Conservation (phyloP, 768 basidiomycete species). For the Tulasnella sp. region DNA sequence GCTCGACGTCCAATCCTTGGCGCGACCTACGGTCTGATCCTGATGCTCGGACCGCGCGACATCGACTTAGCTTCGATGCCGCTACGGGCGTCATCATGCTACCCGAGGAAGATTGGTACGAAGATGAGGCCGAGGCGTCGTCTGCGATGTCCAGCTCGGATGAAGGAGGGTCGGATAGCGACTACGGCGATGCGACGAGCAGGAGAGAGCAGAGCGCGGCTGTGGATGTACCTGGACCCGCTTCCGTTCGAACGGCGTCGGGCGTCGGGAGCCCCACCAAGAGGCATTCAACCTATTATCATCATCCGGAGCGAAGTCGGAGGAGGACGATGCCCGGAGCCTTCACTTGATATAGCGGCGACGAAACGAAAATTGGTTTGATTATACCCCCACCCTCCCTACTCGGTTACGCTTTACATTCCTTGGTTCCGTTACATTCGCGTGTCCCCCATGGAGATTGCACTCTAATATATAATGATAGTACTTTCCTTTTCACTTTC, state of each 20-base stretch:
- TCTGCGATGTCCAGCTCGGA: slow-evolving; percentile 48
- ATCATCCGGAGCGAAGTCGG: slow-evolving; percentile 68
- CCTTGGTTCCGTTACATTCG: background rate
- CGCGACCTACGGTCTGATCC: slow-evolving; percentile 47
- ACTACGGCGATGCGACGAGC: slow-evolving; percentile 13
- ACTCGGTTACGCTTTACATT: background rate
- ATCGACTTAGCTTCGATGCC: slow-evolving; percentile 81
- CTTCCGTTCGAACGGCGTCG: slow-evolving; percentile 41
- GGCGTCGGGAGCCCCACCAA: slow-evolving; percentile 50
- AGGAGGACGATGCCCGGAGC: slow-evolving; percentile 40
- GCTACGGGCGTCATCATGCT: slow-evolving; percentile 88
- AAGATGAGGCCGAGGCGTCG: slow-evolving; percentile 49
- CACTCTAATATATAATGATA: slow-evolving; percentile 7
- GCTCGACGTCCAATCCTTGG: slow-evolving; percentile 33
- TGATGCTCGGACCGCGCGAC: slow-evolving; percentile 44
- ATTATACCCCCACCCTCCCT: background rate
- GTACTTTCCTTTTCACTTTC: background rate
- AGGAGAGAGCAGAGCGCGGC: slow-evolving; percentile 15
- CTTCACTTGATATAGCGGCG: slow-evolving; percentile 14
- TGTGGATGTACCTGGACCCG: slow-evolving; percentile 31
- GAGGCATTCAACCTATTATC: slow-evolving; percentile 79
- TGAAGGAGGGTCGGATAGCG: slow-evolving; percentile 35
- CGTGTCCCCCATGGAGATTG: background rate
- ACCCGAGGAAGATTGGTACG: slow-evolving; percentile 71
- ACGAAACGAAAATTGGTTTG: background rate